A percentile compares a stretch with the other conserved stretches of the same genome.
Conservation (phyloP, 345 rosid genomes). For the Aquilaria malaccensis region DNA sequence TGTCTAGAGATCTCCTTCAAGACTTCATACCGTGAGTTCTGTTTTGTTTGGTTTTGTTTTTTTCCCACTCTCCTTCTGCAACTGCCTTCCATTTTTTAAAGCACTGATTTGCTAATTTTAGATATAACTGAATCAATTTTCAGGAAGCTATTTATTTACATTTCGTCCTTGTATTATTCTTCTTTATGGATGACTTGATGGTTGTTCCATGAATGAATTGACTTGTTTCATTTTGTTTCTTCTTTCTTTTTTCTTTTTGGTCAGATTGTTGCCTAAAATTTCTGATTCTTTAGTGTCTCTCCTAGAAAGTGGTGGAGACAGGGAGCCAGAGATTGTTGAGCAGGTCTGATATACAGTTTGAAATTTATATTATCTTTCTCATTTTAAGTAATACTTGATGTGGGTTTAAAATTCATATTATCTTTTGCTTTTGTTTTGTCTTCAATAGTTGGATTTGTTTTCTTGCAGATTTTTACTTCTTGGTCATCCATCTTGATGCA, state of each 20-base stretch:
- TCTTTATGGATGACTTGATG: background rate
- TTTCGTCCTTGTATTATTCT: background rate
- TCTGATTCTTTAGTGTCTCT: conserved; percentile 51
- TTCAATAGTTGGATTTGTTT: conserved; percentile 1
- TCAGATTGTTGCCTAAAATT: conserved; percentile 63
- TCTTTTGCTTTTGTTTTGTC: background rate
- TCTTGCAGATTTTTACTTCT: conserved; percentile 61
- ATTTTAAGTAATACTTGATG: background rate
- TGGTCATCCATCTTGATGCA: conserved; percentile 66
- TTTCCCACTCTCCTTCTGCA: background rate
- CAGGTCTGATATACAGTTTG: conserved; percentile 44
- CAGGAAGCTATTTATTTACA: background rate
- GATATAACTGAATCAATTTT: conserved; percentile 1
- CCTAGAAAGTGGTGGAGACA: conserved; percentile 69
- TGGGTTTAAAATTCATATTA: conserved; percentile 1
- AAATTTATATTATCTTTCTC: background rate
- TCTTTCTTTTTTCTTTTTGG: background rate
- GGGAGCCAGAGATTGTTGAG: conserved; percentile 85
- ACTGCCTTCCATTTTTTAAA: too few relatives aligned
- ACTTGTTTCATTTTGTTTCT: background rate
- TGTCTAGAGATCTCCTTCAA: conserved; percentile 76
- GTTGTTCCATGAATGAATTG: background rate
- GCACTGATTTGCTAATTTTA: too few relatives aligned
- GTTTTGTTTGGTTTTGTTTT: conserved; percentile 5
- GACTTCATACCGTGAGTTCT: conserved; percentile 69